Percentiles rank a stretch among this genome's conserved stretches.
These are phyloP conservation scores for Tympanopsis confertula DNA, from an alignment of 2,329 filamentous ascomycete species.

Conservation along the genomic window DNA sequence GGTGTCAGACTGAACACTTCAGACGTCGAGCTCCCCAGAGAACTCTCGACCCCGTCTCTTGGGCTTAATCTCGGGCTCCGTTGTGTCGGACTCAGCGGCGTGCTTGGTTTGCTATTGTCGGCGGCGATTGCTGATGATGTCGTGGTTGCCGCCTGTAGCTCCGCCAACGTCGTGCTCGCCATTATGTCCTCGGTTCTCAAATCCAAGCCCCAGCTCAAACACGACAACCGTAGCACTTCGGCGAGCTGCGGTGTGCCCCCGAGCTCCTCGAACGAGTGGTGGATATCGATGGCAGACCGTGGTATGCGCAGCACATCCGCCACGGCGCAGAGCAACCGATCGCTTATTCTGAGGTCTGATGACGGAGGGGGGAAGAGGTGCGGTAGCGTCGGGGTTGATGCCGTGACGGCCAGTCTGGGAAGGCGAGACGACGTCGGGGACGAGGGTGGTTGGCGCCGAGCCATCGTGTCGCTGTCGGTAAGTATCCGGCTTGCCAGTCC, in stretches of 20 bases:
- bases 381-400: background rate
- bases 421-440: no score
- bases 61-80: no score
- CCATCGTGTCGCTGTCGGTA: no score
- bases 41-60: no score
- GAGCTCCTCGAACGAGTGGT: background rate
- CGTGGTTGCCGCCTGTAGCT: background rate
- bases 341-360: background rate
- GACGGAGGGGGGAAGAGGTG: no score
- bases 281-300: background rate
- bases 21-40: background rate
- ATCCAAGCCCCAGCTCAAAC: background rate
- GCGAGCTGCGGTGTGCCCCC: background rate
- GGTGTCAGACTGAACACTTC: background rate
- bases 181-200: background rate
- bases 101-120: background rate
- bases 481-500: no score
- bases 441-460: no score
- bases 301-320: background rate
- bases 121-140: background rate
- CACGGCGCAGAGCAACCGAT: background rate
- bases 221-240: background rate
- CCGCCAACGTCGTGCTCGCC: background rate
- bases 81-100: background rate
- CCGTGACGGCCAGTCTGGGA: no score